Base-by-base conservation (phyloP, 139 green algal genomes). In the Deuterostichococcus epilithicus region DNA sequence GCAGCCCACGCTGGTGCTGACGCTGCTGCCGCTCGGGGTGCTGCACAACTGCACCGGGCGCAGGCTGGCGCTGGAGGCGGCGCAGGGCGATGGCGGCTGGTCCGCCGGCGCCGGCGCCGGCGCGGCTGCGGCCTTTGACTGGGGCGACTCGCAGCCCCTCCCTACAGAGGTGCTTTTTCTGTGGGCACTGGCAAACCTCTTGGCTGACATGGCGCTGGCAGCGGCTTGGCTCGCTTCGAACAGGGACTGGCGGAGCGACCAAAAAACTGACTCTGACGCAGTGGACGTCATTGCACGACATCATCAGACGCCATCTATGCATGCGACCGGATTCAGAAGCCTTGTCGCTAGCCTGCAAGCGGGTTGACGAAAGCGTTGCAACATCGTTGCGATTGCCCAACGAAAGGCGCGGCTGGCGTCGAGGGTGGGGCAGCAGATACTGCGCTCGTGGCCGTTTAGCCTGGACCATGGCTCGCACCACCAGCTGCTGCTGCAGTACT, bases 21-120 rank as follows among this genome's bases (percentile, higher is more conserved):
- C 13, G 15, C 33, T 81, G 32, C 59, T 81, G 59, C 77, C 77
- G 15, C 38, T 74, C 2, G 71, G 70, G 1, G 77, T 77, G n/a
- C 32, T 81, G 70, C 70, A 77, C 70, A 81, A 81, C 60, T 66
- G 59, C 59, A 72, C 73, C 32, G 37, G 36, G 5, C n/a, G 73
- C 20, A 10, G 34, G 6, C 26, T 81, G 18, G 45, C 23, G 20
- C 26, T 81, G 39, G 26, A 33, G 8, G 72, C 25, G 22, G 32
- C 77, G 13, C 1, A 30, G n/a, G 68, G 30, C 3, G 8, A 25
- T 35, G 33, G 22, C 52, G 52, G 20, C 52, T 63, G 52, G 52
- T 63, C 52, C 3, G 52, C 52, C 28, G 52, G 18, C 3, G 52
- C 52, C 10, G 20, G 3, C 13, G 52, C 52, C 3, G 52, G 52